Conservation (phyloP, 768 basidiomycete species). For the Mycena kentingensis region DNA sequence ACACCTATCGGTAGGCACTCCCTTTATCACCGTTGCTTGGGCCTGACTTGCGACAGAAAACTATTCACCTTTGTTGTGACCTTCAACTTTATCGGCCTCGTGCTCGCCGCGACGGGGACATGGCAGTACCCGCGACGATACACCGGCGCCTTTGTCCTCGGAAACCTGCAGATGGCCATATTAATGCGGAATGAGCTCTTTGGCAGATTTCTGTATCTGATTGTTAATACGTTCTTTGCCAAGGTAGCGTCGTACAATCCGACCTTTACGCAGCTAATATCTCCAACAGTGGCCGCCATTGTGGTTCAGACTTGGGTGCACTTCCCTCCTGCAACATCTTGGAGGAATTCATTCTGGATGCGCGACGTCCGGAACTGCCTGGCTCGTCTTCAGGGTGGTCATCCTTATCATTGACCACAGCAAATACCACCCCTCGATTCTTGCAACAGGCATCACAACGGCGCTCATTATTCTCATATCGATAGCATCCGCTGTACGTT, state of each 20-base stretch:
- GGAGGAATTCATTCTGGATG: constrained; percentile 88
- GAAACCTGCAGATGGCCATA: constrained; percentile 72
- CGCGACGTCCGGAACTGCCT: constrained; percentile 70
- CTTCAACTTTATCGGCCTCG: constrained; percentile 61
- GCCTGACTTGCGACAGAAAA: constrained; percentile 47
- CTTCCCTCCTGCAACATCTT: constrained; percentile 68
- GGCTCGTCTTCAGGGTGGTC: constrained; percentile 67
- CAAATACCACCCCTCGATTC: constrained; percentile 53
- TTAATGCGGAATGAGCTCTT: constrained; percentile 84
- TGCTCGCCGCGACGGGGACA: constrained; percentile 59
- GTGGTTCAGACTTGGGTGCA: constrained; percentile 67
- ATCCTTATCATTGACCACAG: constrained; percentile 53
- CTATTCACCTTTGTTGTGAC: constrained; percentile 66
- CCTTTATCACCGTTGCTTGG: background rate
- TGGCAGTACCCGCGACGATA: constrained; percentile 71
- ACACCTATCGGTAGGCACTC: constrained; percentile 64
- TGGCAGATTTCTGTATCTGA: constrained; percentile 70
- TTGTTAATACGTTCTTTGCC: constrained; percentile 76
- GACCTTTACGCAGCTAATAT: too few species aligned
- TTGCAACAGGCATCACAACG: constrained; percentile 64
- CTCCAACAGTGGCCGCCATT: constrained; percentile 51
- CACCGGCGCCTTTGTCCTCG: constrained; percentile 72
- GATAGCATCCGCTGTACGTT: constrained; percentile 51
- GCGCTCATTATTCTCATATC: constrained; percentile 61
- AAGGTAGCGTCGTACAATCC: constrained; percentile 48